Conservation (phyloP, 768 basidiomycete species). For the Crepidotus variabilis region DNA sequence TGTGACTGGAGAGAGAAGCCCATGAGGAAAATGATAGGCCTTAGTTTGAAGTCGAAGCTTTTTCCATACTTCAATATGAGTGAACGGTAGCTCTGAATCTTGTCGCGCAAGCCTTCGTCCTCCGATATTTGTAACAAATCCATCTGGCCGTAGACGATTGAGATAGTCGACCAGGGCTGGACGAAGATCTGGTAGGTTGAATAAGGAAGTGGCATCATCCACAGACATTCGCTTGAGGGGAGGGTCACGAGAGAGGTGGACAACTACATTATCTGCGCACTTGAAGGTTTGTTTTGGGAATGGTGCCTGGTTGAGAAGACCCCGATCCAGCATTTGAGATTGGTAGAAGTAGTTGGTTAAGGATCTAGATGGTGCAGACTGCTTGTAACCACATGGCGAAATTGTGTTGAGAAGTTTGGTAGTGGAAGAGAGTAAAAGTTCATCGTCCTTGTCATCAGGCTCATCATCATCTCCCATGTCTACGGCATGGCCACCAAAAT, state of each 20-base stretch:
- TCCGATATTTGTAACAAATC: constrained; percentile 7
- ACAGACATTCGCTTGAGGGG: too few relatives aligned
- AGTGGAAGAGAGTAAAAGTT: neutral
- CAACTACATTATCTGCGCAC: constrained; percentile 10
- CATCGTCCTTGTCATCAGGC: neutral
- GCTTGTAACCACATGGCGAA: neutral
- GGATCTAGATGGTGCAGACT: neutral
- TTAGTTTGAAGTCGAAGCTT: constrained; percentile 20
- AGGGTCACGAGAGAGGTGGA: constrained; percentile 21
- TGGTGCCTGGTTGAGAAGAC: constrained; percentile 1
- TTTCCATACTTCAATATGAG: constrained; percentile 25
- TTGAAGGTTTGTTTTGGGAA: constrained; percentile 11
- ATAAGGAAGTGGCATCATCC: constrained; percentile 16
- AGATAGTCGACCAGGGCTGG: too few relatives aligned
- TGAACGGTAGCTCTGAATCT: constrained; percentile 13
- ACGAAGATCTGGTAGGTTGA: constrained; percentile 22
- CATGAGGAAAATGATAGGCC: constrained; percentile 17
- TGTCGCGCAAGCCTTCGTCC: constrained; percentile 4
- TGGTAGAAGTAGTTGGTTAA: neutral
- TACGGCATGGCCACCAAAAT: constrained; percentile 1
- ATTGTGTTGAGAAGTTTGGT: constrained; percentile 2
- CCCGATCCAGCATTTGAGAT: neutral
- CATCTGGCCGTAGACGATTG: neutral
- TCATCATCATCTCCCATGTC: neutral
- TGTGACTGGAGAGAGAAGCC: constrained; percentile 14